Percentiles rank a stretch among this genome's conserved stretches.
phyloP scores from a whole-genome alignment of 352 stramenopile species.

The Pythium rishiriense region DNA sequence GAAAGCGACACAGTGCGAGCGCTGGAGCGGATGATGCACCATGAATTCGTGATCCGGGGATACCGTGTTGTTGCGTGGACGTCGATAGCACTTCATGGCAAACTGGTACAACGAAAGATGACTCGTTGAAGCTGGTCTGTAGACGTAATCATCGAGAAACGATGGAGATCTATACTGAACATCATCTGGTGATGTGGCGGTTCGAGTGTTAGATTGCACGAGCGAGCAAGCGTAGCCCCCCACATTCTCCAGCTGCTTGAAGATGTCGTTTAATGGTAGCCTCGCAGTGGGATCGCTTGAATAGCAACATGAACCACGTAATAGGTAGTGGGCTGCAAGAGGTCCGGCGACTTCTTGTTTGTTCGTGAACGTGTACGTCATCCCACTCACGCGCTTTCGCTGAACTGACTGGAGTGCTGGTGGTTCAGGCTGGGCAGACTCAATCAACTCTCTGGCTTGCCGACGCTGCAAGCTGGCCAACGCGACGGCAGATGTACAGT shows the following conservation, averaged over 20 bases:
- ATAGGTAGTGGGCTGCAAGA: constrained; percentile 10
- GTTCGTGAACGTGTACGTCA: constrained; percentile 22
- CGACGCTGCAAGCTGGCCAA: constrained; percentile 21
- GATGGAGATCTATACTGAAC: not conserved
- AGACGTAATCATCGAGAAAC: not conserved
- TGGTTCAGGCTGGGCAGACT: not conserved
- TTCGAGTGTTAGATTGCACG: not conserved
- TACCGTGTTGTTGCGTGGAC: not conserved
- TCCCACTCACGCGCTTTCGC: constrained; percentile 12
- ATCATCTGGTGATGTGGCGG: not conserved
- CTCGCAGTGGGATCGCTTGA: constrained; percentile 2
- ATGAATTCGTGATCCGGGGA: not conserved
- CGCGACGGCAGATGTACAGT: constrained; percentile 13
- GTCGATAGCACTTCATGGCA: not conserved
- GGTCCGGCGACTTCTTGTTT: constrained; percentile 24
- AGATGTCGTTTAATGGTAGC: not conserved
- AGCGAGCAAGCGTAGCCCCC: not conserved
- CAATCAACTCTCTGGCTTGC: not conserved
- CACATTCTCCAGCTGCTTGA: not conserved
- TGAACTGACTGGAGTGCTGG: not conserved
- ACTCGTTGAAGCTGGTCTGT: not conserved
- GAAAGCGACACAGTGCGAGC: not conserved
- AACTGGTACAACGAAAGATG: not conserved
- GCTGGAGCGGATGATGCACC: not conserved
- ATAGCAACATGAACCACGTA: constrained; percentile 21